Evolutionary conservation across 495 filamentous ascomycete genomes (phyloP), one percentile per base, ranked within the genome.

Genomic region (Penicillium robsamsonii): DNA sequence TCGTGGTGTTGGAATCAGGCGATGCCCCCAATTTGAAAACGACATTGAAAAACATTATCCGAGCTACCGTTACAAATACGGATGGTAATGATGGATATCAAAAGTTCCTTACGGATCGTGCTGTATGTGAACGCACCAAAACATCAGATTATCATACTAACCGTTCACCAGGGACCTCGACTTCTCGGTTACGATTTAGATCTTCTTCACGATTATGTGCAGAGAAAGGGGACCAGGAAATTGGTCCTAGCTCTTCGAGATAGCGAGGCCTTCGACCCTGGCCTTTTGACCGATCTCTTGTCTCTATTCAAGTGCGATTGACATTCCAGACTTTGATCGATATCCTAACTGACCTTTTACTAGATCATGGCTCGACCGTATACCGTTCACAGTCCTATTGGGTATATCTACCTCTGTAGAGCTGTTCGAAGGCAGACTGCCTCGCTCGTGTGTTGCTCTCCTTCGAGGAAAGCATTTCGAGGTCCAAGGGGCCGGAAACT

Each of bases 121-220:
- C 83, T 60, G 83, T 85, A 70, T 60, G 78, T 68, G 25, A 18
- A 47, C 48, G 31, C 50, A 13, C 40, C 22, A 29, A 40, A 46
- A 29, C 51, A 58, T 13, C 5, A 17, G n/a, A n/a, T 30, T 22
- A 8, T 18, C 33, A n/a, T 46, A 53, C 64, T 69, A 53, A 72
- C 46, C 40, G 7, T 43, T 20, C 35, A 55, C 3, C 63, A 88
- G 82, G 84, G 84, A 1, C 80, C 82, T 30, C 87, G 86, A 73
- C 81, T 91, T 46, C 79, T 97, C n/a, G 88, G 88, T 58, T 97
- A 97, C 64, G 95, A 97, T 65, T 78, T 97, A 12, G 87, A 93
- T 60, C 80, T 89, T n/a, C 77, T 98, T 8, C 73, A 86, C 53
- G 83, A 85, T 29, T 83, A 84, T 64, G 78, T 91, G 13, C 76